A percentile compares a stretch with the other conserved stretches of the same genome.
Evolutionary conservation across 441 rosid species (phyloP).

Genomic region (Pelargonium australe): DNA sequence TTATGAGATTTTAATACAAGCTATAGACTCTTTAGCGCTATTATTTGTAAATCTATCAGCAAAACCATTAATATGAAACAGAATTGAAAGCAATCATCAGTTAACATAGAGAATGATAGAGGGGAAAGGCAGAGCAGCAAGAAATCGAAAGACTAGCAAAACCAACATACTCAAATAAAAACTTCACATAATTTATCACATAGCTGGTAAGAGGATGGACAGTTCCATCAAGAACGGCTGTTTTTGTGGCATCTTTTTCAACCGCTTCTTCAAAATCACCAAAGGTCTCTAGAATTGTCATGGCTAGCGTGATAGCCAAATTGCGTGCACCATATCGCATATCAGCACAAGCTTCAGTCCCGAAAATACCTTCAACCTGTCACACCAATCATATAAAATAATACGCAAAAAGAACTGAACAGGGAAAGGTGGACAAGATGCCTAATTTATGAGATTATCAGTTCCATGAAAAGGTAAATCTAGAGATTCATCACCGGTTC

Average conservation of each 20-base stretch:
- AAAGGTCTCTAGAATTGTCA: constrained; percentile 89
- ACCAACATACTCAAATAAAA: constrained; percentile 75
- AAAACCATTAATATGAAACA: too few species aligned
- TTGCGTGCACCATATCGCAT: constrained; percentile 66
- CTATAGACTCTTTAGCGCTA: too few species aligned
- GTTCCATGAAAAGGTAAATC: too few species aligned
- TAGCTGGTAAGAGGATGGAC: constrained; percentile 97
- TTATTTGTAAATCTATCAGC: too few species aligned
- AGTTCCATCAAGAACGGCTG: constrained; percentile 94
- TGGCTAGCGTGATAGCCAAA: constrained; percentile 75
- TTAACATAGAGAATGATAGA: too few species aligned
- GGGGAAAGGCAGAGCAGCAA: not conserved
- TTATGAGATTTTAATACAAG: too few species aligned
- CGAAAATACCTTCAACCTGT: constrained; percentile 61
- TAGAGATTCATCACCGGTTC: too few species aligned
- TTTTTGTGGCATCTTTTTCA: constrained; percentile 91
- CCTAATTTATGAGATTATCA: not conserved
- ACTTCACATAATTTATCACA: constrained; percentile 88
- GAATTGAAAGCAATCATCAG: too few species aligned
- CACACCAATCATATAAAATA: not conserved
- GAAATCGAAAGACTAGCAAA: constrained; percentile 9
- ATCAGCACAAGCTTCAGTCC: constrained; percentile 58
- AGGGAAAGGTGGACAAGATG: not conserved
- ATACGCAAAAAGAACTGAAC: not conserved
- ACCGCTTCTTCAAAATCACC: constrained; percentile 94